A percentile compares a stretch with the other conserved stretches of the same genome.
Evolutionary conservation across 2,329 filamentous ascomycete species (phyloP).

Genomic region (Ascochyta viciae-villosae): DNA sequence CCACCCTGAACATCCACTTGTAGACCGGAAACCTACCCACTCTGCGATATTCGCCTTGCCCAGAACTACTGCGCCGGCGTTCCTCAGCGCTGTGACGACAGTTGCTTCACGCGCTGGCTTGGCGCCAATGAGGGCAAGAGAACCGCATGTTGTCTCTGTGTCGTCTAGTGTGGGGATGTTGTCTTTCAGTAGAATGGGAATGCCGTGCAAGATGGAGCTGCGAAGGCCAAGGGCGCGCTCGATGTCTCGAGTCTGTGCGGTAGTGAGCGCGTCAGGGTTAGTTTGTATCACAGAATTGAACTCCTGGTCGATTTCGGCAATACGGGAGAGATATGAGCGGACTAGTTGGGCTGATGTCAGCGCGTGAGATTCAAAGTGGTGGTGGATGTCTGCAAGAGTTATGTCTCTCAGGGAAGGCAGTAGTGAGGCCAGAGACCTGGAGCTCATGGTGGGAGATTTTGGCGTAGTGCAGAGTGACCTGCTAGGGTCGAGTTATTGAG

Average conservation of each 20-base stretch:
- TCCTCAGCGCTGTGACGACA: slow-evolving; percentile 62
- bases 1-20: slow-evolving; percentile 66
- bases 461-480: not conserved
- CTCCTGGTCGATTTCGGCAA: slow-evolving; percentile 60
- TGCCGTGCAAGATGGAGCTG: slow-evolving; percentile 61
- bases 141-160: slow-evolving; percentile 56
- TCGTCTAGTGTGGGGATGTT: slow-evolving; percentile 60
- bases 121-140: slow-evolving; percentile 65
- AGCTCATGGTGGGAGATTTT: not conserved
- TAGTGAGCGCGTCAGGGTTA: slow-evolving; percentile 54
- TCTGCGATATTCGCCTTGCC: slow-evolving; percentile 69
- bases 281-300: slow-evolving; percentile 64
- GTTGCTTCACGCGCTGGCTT: slow-evolving; percentile 63
- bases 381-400: not conserved
- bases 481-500: not conserved
- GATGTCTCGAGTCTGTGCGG: slow-evolving; percentile 58
- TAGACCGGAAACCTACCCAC: slow-evolving; percentile 66
- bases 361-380: slow-evolving; percentile 21
- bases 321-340: slow-evolving; percentile 60
- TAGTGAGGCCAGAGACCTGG: not conserved
- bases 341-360: slow-evolving; percentile 62
- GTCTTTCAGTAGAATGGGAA: slow-evolving; percentile 69
- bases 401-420: not conserved
- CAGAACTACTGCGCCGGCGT: slow-evolving; percentile 66
- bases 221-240: slow-evolving; percentile 53